A percentile compares a stretch with the other conserved stretches of the same genome.
These are phyloP conservation scores for Citrus reticulata DNA, from an alignment of 345 rosid genomes.

Conservation along the genomic window DNA sequence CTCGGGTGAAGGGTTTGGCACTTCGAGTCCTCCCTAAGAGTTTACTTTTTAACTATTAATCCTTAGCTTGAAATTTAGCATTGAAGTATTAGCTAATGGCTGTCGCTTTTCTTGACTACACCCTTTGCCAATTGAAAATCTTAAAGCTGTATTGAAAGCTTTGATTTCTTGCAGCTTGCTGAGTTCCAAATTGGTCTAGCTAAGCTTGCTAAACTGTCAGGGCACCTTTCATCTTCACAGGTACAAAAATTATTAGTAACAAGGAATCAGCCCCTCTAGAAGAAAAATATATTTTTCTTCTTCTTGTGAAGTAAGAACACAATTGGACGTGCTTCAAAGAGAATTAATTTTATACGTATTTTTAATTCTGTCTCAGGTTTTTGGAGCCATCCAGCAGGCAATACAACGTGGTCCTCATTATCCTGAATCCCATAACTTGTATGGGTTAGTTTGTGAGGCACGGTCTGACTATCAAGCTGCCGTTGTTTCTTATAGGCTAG, in stretches of 20 bases:
- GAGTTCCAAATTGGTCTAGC: slow-evolving; percentile 94
- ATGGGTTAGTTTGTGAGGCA: slow-evolving; percentile 84
- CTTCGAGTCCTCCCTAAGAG: background rate
- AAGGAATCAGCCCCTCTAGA: background rate
- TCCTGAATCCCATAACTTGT: slow-evolving; percentile 84
- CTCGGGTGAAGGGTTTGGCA: background rate
- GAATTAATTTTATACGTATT: slow-evolving; percentile 2
- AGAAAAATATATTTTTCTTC: background rate
- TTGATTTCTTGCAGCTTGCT: slow-evolving; percentile 59
- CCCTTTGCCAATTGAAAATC: background rate
- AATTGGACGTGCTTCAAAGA: background rate
- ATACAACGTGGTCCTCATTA: slow-evolving; percentile 74
- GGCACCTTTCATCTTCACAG: slow-evolving; percentile 76
- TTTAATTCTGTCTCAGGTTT: slow-evolving; percentile 52
- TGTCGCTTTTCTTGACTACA: background rate
- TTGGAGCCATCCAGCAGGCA: slow-evolving; percentile 86
- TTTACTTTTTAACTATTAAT: background rate
- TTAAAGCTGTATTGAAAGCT: slow-evolving; percentile 1
- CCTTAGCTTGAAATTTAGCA: background rate
- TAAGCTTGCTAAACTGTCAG: slow-evolving; percentile 69
- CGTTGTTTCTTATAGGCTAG: slow-evolving; percentile 59
- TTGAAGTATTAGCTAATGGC: slow-evolving; percentile 1
- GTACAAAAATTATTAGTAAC: slow-evolving; percentile 29
- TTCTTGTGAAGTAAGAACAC: background rate
- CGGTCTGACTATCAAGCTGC: slow-evolving; percentile 60